Base-by-base conservation (phyloP, 106 monocot genomes). In the Platanthera guangdongensis region DNA sequence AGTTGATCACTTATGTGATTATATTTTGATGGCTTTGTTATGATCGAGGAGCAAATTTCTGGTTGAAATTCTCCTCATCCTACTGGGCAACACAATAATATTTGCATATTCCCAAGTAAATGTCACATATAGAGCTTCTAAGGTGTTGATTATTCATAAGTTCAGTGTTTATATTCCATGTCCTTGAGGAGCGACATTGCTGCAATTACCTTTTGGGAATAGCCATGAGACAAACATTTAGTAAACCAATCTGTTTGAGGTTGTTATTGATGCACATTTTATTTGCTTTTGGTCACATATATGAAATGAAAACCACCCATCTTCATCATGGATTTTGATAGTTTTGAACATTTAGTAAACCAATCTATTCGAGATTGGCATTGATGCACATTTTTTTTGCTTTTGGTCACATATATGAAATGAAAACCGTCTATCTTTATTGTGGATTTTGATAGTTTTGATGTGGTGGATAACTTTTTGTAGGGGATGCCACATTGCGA, bases 201-300 rank as follows among this genome's bases (percentile, higher is more conserved):
- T 87, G 81, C 81, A 11, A 60, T 88, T 78, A 80, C 76, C 74
- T 76, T 60, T 85, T 80, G 82, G 82, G 88, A 80, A 74, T 78
- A 79, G 83, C 85, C 85, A 85, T 88, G 88, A 83, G 85, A 78
- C 77, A 73, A 57, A 77, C 81, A 85, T 77, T 59, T 59, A 15
- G 0, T 4, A 59, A 59, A 53, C 52, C 9, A 53, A 14, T 14
- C 14, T 9, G 9, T 53, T 53, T 10, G 8, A 14, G 52, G 13
- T 12, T 53, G 4, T 13, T 53, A 53, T 39, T 39, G 39, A 39
- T 39, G 39, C 39, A 39, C 39, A 39, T 39, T 39, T 39, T 25
- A 25, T 25, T 25, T 25, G 25, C 25, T 25, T 25, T 25, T 25
- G 25, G 25, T 25, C 25, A 0, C 25, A 25, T 25, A 25, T 25